A percentile compares a stretch with the other conserved stretches of the same genome.
phyloP scores from a whole-genome alignment of 768 basidiomycete genomes.

The Lactarius evosmus region DNA sequence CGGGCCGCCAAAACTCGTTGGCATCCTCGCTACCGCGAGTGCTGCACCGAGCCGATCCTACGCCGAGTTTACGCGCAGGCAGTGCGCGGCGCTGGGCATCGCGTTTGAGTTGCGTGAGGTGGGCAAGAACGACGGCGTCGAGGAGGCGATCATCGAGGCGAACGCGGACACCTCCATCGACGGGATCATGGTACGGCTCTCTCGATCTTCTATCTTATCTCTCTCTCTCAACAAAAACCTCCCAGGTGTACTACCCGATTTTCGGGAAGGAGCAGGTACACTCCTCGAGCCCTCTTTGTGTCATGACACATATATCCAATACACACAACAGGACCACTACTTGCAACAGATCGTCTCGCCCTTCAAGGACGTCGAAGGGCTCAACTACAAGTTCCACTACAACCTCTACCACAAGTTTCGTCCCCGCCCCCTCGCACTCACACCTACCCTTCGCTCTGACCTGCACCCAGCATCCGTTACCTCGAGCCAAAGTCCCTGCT shows the following conservation, averaged over 20 bases:
- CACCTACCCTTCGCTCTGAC: background rate
- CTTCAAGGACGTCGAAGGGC: slow-evolving; percentile 95
- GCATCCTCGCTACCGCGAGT: slow-evolving; percentile 83
- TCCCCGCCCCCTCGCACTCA: background rate
- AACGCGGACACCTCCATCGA: slow-evolving; percentile 83
- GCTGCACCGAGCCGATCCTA: slow-evolving; percentile 72
- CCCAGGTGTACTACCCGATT: slow-evolving; percentile 92
- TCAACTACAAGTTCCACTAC: slow-evolving; percentile 94
- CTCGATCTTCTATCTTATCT: too few species aligned
- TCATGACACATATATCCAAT: background rate
- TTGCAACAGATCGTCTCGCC: slow-evolving; percentile 97
- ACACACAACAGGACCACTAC: slow-evolving; percentile 78
- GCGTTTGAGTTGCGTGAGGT: slow-evolving; percentile 76
- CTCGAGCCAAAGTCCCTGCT: slow-evolving; percentile 74
- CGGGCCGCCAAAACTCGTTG: slow-evolving; percentile 70
- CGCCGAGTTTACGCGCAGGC: slow-evolving; percentile 87
- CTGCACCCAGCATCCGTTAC: slow-evolving; percentile 76
- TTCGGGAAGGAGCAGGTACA: slow-evolving; percentile 84
- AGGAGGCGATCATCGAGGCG: slow-evolving; percentile 93
- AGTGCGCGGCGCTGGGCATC: slow-evolving; percentile 86
- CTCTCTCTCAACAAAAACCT: background rate
- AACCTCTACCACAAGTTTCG: slow-evolving; percentile 90
- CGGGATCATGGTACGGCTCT: slow-evolving; percentile 86
- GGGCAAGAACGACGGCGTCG: slow-evolving; percentile 86
- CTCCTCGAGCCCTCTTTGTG: slow-evolving; percentile 11